Evolutionary conservation across 768 basidiomycete genomes (phyloP), one percentile per base, ranked within the genome.

Genomic region (Phallus indusiatus): DNA sequence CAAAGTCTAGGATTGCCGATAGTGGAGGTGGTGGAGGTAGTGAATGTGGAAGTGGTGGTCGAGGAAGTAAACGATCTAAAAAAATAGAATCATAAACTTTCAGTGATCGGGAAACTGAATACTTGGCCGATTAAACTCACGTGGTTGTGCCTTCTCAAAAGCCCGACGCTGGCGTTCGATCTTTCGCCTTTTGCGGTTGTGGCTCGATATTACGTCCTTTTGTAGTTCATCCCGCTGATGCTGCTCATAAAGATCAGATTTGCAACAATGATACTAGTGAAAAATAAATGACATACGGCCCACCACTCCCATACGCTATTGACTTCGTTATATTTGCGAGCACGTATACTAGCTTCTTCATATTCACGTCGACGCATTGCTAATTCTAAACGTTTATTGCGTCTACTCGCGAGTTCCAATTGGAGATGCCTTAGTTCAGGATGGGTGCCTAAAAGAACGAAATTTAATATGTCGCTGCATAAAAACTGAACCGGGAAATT

Each of bases 261-360:
- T 3, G 33, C 18, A 17, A 49, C 4, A 51, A 51, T 20, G 53
- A 14, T 16, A n/a, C n/a, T n/a, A 54, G 49, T 52, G 56, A 22
- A 36, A 57, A 50, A 64, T 59, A 48, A 28, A 46, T 59, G 54
- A 70, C 76, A 66, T 65, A 90, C 91, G 75, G 85, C 85, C 95
- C 95, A 97, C 80, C 86, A 88, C 61, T 84, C 84, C 93, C 94
- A 95, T 33, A 88, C 83, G 12, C 81, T 81, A 35, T 81, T 74
- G 62, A 93, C 90, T 56, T 93, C 87, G 5, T 82, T 75, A 56
- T 78, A 80, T 24, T 86, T 75, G 62, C 83, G 80, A 63, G 81
- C 84, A 42, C 73, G 74, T 3, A 83, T 78, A 64, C 83, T 84
- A 2, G 75, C 77, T 12, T 86, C 74, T 54, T 92, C 88, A 55